These are phyloP conservation scores for Tilletia caries DNA, from an alignment of 1,284 basidiomycete species.

Conservation along the genomic window DNA sequence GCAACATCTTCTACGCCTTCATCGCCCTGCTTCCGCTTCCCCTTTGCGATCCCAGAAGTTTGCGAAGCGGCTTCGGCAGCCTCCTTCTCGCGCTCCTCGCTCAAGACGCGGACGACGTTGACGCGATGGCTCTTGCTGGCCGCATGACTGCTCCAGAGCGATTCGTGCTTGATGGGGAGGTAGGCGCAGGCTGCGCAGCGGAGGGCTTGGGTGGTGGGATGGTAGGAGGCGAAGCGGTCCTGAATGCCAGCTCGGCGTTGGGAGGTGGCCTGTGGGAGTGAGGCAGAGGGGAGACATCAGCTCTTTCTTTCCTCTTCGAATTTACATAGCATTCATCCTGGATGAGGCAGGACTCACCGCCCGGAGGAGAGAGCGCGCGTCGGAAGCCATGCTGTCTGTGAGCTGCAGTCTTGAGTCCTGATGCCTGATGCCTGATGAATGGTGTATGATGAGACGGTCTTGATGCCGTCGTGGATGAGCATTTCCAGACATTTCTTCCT, in stretches of 20 bases:
- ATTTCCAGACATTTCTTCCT: neutral
- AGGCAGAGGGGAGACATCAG: neutral
- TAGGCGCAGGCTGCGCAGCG: constrained; percentile 40
- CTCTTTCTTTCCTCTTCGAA: neutral
- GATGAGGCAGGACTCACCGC: constrained; percentile 14
- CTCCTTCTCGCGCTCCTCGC: constrained; percentile 18
- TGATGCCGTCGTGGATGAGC: neutral
- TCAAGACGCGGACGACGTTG: constrained; percentile 22
- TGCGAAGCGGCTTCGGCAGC: constrained; percentile 13
- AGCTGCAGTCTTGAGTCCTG: neutral
- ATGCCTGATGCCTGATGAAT: neutral
- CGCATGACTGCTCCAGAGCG: constrained; percentile 35
- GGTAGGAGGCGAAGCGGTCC: constrained; percentile 38
- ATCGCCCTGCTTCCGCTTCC: constrained; percentile 30
- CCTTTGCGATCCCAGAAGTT: constrained; percentile 22
- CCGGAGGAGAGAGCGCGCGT: constrained; percentile 34
- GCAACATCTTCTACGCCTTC: neutral
- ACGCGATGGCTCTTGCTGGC: constrained; percentile 33
- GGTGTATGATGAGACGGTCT: neutral
- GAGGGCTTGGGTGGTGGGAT: constrained; percentile 25
- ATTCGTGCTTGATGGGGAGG: constrained; percentile 39
- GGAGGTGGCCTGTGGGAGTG: constrained; percentile 24
- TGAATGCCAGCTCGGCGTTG: constrained; percentile 17
- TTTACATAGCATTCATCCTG: neutral
- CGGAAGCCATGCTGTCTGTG: constrained; percentile 21